These are phyloP conservation scores for Cantharellus anzutake DNA, from an alignment of 768 basidiomycete species.

Conservation along the genomic window DNA sequence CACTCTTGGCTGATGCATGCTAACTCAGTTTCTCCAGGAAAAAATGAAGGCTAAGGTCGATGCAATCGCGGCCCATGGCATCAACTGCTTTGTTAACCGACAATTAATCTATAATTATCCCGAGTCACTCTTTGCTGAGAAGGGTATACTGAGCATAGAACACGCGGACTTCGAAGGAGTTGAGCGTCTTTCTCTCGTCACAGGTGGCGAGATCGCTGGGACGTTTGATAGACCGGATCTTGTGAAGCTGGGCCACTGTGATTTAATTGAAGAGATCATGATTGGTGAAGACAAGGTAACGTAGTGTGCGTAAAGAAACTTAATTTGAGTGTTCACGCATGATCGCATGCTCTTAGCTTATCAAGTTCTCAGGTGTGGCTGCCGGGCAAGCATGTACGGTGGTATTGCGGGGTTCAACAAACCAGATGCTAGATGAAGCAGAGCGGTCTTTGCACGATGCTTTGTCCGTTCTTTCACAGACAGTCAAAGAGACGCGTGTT, in stretches of 20 bases:
- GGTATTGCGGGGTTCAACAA: conserved; percentile 90
- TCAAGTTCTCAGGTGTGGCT: conserved; percentile 98
- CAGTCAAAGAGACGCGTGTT: conserved; percentile 88
- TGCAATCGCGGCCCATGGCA: conserved; percentile 81
- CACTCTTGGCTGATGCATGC: background rate
- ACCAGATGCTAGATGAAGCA: conserved; percentile 98
- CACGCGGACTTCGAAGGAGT: conserved; percentile 99
- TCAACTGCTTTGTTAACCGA: conserved; percentile 94
- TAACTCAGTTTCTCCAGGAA: conserved; percentile 34
- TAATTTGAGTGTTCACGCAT: background rate
- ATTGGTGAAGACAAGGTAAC: conserved; percentile 96
- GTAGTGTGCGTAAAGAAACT: background rate
- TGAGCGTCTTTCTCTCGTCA: conserved; percentile 85
- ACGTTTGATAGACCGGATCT: conserved; percentile 88
- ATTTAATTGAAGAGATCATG: conserved; percentile 95
- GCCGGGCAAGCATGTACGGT: conserved; percentile 97
- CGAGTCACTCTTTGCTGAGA: conserved; percentile 84
- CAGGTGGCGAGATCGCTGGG: conserved; percentile 91
- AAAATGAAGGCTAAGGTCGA: conserved; percentile 99
- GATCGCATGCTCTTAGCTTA: conserved; percentile 35
- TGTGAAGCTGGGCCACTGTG: conserved; percentile 83
- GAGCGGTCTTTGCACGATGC: conserved; percentile 96
- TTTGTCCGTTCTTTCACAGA: conserved; percentile 91
- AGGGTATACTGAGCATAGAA: conserved; percentile 90
- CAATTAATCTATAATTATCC: conserved; percentile 99